Base-by-base conservation (phyloP, 225 moss, liverwort and hornwort genomes). In the Marchantia paleacea region DNA sequence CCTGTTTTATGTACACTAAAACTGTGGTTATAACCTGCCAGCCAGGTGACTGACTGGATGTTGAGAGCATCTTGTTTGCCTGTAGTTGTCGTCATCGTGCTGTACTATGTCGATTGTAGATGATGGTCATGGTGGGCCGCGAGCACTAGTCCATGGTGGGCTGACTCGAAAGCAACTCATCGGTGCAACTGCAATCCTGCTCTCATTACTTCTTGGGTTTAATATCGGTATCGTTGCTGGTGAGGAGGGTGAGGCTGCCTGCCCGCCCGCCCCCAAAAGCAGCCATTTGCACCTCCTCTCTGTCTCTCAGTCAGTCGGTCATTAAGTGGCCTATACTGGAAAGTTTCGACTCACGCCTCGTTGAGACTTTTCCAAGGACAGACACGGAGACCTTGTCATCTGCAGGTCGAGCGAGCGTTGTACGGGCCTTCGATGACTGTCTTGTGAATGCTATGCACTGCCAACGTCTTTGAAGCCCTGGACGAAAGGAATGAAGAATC, bases 401-500 rank as follows among this genome's bases (percentile, higher is more conserved):
- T 57, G 4, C 19, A 12, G 8, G n/a, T 12, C 22, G 16, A 16
- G 61, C 18, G 5, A 58, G 14, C 58, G 20, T 58, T 20, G 58
- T 58, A 18, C 11, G 65, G 3, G 39, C 39, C 39, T 0, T 28
- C 25, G 66, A 67, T 30, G 26, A 26, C 8, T 15, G 22, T 2
- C 30, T 22, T 30, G 10, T 31, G 68, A 13, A 29, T 14, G 68
- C 28, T 25, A 14, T 68, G 28, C 28, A 30, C 29, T 62, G 66
- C 22, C 12, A 26, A 26, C 8, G 25, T 7, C 25, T 26, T 7
- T 0, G 30, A 26, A n/a, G n/a, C n/a, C n/a, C n/a, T n/a, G n/a
- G n/a, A n/a, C n/a, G n/a, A n/a, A n/a, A 68, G 68, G 68, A 68
- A 68, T 68, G 68, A 66, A 68, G 68, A 7, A n/a, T n/a, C n/a